phyloP scores from a whole-genome alignment of 192 early-diverging fungal genomes.

The Coemansia sp. region DNA sequence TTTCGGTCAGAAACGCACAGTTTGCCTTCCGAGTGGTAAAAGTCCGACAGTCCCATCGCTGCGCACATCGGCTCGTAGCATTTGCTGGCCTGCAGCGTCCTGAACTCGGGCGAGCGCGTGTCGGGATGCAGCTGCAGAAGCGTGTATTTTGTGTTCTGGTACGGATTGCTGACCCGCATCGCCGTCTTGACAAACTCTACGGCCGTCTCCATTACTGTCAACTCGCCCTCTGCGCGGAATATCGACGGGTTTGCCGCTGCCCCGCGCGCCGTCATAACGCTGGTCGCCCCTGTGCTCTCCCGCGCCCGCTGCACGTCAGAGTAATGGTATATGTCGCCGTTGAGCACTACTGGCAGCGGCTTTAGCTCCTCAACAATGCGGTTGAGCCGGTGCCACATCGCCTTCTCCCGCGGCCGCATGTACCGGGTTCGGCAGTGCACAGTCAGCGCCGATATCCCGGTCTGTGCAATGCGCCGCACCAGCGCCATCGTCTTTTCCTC shows the following conservation, averaged over 20 bases:
- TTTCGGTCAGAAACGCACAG: slow-evolving; percentile 3
- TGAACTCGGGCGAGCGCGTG: slow-evolving; percentile 54
- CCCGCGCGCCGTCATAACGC: slow-evolving; percentile 90
- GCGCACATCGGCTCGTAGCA: slow-evolving; percentile 57
- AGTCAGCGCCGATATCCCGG: slow-evolving; percentile 82
- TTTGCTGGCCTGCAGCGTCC: slow-evolving; percentile 51
- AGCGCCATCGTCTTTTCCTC: slow-evolving; percentile 78
- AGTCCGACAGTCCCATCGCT: slow-evolving; percentile 35
- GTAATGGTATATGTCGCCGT: slow-evolving; percentile 81
- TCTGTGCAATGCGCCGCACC: slow-evolving; percentile 76
- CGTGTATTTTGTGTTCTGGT: slow-evolving; percentile 88
- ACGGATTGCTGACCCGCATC: slow-evolving; percentile 68
- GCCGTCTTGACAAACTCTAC: slow-evolving; percentile 68
- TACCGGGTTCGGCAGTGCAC: slow-evolving; percentile 84
- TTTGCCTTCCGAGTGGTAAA: slow-evolving; percentile 25
- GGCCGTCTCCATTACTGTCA: slow-evolving; percentile 58
- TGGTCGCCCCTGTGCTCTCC: slow-evolving; percentile 58
- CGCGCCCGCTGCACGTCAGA: slow-evolving; percentile 63
- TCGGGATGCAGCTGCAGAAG: slow-evolving; percentile 82
- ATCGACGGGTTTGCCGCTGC: slow-evolving; percentile 85
- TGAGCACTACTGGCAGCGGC: slow-evolving; percentile 82
- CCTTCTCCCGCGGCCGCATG: slow-evolving; percentile 76
- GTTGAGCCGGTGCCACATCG: slow-evolving; percentile 81
- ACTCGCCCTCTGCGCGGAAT: slow-evolving; percentile 66
- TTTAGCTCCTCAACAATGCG: slow-evolving; percentile 68